Base-by-base conservation (phyloP, 1,139 yeast species). In the Sugiyamaella castrensis region DNA sequence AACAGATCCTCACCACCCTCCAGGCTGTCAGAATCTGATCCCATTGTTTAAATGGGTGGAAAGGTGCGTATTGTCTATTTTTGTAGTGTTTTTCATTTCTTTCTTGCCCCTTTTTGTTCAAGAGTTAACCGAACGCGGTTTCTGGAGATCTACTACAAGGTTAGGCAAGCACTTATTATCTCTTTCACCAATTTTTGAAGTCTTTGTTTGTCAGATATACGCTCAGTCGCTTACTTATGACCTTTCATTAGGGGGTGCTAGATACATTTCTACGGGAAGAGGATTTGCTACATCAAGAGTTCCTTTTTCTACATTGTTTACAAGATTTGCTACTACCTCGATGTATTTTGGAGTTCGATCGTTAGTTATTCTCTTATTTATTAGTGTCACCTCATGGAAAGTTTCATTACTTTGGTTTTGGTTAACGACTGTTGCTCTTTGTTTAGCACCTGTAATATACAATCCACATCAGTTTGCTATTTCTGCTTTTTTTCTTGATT, bases 391-490 rank as follows among this genome's bases (percentile, higher is more conserved):
- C 0, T 79, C 84, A 70, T 86, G 95, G 94, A 86, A 82, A 54
- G 78, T 82, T 0, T 78, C 95, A 0, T 68, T 87, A 24, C 63
- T 87, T 30, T 88, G 96, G 95, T 87, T 88, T 66, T 86, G 91
- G 84, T 73, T 86, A 8, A 84, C 94, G 0, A 76, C 84, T 10
- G 66, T 81, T 6, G 82, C 95, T 0, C 68, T 88, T 63, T 79
- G 89, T 52, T 68, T 86, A 40, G 84, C 95, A 0, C 96, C 96
- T 1, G 81, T 84, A 53, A 64, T 88, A 4, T 88, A 85, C 70
- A 88, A 88, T 59, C 96, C 96, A 0, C 95, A 88, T 63, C 95
- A 88, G 61, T 88, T 87, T 64, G 74, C 82, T 1, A 75, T 80
- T 66, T 67, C 69, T 4, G 88, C 84, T 51, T 88, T 84, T 60